Evolutionary conservation across 169 alveolate genomes (phyloP).

Genomic region (Plasmodium cynomolgi): DNA sequence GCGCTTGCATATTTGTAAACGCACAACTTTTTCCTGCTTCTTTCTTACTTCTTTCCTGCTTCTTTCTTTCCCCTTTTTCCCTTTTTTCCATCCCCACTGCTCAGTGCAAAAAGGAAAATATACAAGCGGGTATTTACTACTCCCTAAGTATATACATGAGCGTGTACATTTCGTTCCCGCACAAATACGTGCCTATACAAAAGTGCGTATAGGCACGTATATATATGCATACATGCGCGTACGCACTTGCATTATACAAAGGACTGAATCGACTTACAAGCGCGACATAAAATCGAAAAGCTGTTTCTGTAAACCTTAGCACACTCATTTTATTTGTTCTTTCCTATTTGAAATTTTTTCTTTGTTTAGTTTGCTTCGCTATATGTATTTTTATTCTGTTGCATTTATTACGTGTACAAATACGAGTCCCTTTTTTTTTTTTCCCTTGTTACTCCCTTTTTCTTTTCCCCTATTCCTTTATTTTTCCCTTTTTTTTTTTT

Average conservation of each 20-base stretch:
- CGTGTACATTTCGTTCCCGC: neutral
- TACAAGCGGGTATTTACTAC: neutral
- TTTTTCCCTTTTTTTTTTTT: too few relatives aligned
- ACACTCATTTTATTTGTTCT: neutral
- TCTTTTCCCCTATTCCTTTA: neutral
- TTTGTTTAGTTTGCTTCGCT: neutral
- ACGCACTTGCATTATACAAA: neutral
- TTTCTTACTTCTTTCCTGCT: neutral
- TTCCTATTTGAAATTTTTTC: neutral
- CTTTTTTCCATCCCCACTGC: neutral
- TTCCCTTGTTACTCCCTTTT: neutral
- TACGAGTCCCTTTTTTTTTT: neutral
- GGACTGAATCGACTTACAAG: neutral
- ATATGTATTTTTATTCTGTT: neutral
- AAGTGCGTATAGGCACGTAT: neutral
- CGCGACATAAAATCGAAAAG: neutral
- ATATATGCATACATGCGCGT: neutral
- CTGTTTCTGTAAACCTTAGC: neutral
- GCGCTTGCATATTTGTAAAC: neutral
- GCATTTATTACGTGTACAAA: neutral
- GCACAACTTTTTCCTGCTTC: neutral
- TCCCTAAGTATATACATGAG: neutral
- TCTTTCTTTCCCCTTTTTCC: neutral
- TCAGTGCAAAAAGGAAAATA: neutral
- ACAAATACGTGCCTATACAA: neutral